phyloP scores from a whole-genome alignment of 164 flowering plant species.

The Magnolia kwangsiensis region DNA sequence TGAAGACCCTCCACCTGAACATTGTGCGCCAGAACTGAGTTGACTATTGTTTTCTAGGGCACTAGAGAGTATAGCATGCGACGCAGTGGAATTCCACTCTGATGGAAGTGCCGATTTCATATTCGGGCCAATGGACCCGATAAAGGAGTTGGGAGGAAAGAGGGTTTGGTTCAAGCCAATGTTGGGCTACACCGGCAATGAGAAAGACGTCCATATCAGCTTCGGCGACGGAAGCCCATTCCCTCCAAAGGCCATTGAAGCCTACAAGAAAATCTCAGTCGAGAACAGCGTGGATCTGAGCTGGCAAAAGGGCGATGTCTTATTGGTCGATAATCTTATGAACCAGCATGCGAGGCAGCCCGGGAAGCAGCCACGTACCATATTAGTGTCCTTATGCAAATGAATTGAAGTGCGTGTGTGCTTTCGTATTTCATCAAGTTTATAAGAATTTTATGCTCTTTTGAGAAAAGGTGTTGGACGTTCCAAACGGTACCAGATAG shows the following conservation, averaged over 20 bases:
- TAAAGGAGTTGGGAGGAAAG: constrained; percentile 1
- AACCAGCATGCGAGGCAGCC: constrained; percentile 14
- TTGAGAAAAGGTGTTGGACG: no score
- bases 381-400: constrained; percentile 11
- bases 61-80: background rate
- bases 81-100: background rate
- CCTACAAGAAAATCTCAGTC: constrained; percentile 3
- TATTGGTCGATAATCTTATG: constrained; percentile 10
- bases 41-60: constrained; percentile 6
- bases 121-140: constrained; percentile 8
- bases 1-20: no score
- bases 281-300: constrained; percentile 9
- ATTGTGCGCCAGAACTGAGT: background rate
- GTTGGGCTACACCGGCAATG: constrained; percentile 1
- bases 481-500: no score
- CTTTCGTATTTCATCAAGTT: background rate
- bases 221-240: constrained; percentile 7
- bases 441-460: no score
- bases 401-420: background rate
- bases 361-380: constrained; percentile 13
- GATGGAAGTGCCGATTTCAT: constrained; percentile 11
- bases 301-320: constrained; percentile 11
- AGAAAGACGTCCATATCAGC: background rate
- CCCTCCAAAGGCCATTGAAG: background rate
- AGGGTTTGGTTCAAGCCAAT: constrained; percentile 13